Conservation (phyloP, 2,329 filamentous ascomycete species). For the Alternaria brassicicola region DNA sequence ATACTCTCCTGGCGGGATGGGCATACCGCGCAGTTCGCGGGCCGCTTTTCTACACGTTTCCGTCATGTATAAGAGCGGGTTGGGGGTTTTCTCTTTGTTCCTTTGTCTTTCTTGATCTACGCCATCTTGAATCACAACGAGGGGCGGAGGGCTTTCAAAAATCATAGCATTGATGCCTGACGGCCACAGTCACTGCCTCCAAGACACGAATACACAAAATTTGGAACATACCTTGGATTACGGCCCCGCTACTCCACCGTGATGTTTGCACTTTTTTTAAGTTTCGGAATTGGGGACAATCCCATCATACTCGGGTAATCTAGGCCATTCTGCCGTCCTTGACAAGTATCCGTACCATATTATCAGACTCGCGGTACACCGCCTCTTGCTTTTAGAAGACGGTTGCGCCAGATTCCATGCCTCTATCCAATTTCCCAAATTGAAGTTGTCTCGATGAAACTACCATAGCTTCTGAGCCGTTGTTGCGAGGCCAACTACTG, state of each 20-base stretch:
- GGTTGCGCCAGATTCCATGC: neutral
- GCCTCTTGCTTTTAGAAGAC: slow-evolving; percentile 7
- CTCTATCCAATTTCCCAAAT: neutral
- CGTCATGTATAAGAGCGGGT: slow-evolving; percentile 43
- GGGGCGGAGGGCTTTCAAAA: slow-evolving; percentile 15
- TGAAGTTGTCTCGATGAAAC: slow-evolving; percentile 8
- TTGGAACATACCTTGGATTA: slow-evolving; percentile 30
- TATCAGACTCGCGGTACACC: neutral
- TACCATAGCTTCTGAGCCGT: slow-evolving; percentile 18
- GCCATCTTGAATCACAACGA: slow-evolving; percentile 20
- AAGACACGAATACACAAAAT: slow-evolving; percentile 31
- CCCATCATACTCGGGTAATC: neutral
- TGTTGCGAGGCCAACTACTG: slow-evolving; percentile 20
- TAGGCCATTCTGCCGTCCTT: slow-evolving; percentile 4
- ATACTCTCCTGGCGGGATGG: slow-evolving; percentile 24
- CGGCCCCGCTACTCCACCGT: neutral
- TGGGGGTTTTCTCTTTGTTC: slow-evolving; percentile 19
- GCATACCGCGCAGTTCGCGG: slow-evolving; percentile 23
- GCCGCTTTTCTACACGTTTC: slow-evolving; percentile 16
- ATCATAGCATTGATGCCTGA: slow-evolving; percentile 23
- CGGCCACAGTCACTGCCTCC: slow-evolving; percentile 15
- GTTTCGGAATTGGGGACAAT: neutral
- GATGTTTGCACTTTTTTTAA: slow-evolving; percentile 6
- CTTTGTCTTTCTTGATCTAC: slow-evolving; percentile 17
- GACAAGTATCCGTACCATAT: neutral